Percentiles rank a stretch among this genome's conserved stretches.
These are phyloP conservation scores for Entrophospora sp. DNA, from an alignment of 192 early-diverging fungal species.

Conservation along the genomic window DNA sequence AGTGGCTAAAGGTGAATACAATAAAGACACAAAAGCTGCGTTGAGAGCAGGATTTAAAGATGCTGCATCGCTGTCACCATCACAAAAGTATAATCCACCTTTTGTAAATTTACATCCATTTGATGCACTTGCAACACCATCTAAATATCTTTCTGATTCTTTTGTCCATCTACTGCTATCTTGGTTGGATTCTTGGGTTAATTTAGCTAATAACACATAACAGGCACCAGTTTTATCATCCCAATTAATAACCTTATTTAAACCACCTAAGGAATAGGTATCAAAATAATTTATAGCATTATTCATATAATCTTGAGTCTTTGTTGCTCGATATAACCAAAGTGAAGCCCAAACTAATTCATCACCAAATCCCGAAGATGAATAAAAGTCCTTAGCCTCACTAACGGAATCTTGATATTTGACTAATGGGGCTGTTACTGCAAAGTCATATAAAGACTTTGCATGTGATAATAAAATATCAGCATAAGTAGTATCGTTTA, in stretches of 20 bases:
- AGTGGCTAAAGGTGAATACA: constrained; percentile 12
- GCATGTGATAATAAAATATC: constrained; percentile 34
- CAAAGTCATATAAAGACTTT: constrained; percentile 34
- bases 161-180: constrained; percentile 25
- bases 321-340: constrained; percentile 48
- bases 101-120: constrained; percentile 28
- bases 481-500: constrained; percentile 41
- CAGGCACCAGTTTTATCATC: constrained; percentile 36
- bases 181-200: constrained; percentile 11
- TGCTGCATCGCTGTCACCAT: constrained; percentile 25
- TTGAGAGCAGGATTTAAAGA: constrained; percentile 28
- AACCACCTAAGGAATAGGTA: constrained; percentile 17
- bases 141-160: constrained; percentile 29
- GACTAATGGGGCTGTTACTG: constrained; percentile 36
- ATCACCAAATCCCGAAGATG: constrained; percentile 31
- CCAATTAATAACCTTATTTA: constrained; percentile 39
- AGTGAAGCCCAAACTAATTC: constrained; percentile 47
- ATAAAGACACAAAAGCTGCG: constrained; percentile 24
- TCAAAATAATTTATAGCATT: constrained; percentile 41
- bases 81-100: constrained; percentile 35
- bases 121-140: constrained; percentile 23
- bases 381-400: constrained; percentile 31
- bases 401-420: constrained; percentile 35
- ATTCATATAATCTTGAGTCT: constrained; percentile 30
- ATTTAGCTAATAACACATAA: constrained; percentile 42